These are phyloP conservation scores for Mycosarcoma maydis DNA, from an alignment of 1,284 basidiomycete genomes.

Conservation along the genomic window DNA sequence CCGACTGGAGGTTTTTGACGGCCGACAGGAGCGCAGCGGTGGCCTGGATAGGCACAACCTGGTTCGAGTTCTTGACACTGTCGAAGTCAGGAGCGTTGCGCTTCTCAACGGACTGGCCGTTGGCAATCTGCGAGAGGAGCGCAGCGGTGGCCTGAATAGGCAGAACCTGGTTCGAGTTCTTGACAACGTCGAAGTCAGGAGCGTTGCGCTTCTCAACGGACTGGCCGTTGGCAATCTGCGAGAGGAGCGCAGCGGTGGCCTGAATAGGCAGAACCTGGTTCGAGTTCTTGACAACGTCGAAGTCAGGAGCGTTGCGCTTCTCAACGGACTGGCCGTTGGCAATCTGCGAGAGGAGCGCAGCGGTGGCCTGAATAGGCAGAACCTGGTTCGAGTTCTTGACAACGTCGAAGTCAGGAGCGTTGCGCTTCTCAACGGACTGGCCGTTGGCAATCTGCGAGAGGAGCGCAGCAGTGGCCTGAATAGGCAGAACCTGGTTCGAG, in stretches of 20 bases:
- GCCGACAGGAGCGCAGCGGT: constrained; percentile 33
- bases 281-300: constrained; percentile 13
- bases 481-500: constrained; percentile 31
- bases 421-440: constrained; percentile 19
- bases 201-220: constrained; percentile 11
- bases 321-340: constrained; percentile 34
- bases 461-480: constrained; percentile 40
- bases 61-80: constrained; percentile 16
- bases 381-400: constrained; percentile 29
- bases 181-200: too few species aligned
- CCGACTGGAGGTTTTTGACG: constrained; percentile 35
- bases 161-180: constrained; percentile 35
- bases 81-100: constrained; percentile 8
- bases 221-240: constrained; percentile 31
- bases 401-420: too few species aligned
- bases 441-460: constrained; percentile 34
- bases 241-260: constrained; percentile 35
- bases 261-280: constrained; percentile 33
- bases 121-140: constrained; percentile 28
- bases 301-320: too few species aligned
- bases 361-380: constrained; percentile 35
- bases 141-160: constrained; percentile 38
- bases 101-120: constrained; percentile 17
- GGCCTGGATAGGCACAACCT: constrained; percentile 35
- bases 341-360: constrained; percentile 34